Conservation (phyloP, 2,329 filamentous ascomycete species). For the Colletotrichum sansevieriae region DNA sequence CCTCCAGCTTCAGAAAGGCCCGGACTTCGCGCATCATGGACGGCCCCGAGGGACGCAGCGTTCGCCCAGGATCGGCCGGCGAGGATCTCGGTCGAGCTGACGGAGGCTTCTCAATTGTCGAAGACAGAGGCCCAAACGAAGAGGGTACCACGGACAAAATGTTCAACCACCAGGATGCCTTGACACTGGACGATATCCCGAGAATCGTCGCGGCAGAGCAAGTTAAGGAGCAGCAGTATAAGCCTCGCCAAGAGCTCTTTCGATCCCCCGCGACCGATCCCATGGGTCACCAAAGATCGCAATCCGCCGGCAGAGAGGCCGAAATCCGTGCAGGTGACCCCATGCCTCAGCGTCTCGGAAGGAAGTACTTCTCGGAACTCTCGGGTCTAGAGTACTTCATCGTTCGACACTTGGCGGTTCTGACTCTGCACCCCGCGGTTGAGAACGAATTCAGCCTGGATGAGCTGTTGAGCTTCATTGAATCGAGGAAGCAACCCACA, state of each 20-base stretch:
- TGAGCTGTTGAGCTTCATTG: slow-evolving; percentile 91
- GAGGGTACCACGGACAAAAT: slow-evolving; percentile 83
- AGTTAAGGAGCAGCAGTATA: slow-evolving; percentile 85
- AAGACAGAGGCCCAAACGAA: slow-evolving; percentile 76
- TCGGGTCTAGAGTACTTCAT: slow-evolving; percentile 98
- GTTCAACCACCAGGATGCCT: slow-evolving; percentile 89
- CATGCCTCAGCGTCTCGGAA: slow-evolving; percentile 67
- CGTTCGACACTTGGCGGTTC: slow-evolving; percentile 91
- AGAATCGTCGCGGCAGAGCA: slow-evolving; percentile 96
- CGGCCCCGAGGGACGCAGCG: slow-evolving; percentile 77
- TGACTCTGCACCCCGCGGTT: slow-evolving; percentile 93
- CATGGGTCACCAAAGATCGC: slow-evolving; percentile 74
- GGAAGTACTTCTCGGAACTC: slow-evolving; percentile 95
- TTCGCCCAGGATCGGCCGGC: slow-evolving; percentile 79
- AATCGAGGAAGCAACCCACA: slow-evolving; percentile 87
- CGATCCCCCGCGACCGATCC: slow-evolving; percentile 69
- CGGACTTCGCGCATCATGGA: slow-evolving; percentile 94
- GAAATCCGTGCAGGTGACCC: slow-evolving; percentile 66
- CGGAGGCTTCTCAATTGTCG: slow-evolving; percentile 79
- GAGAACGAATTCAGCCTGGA: slow-evolving; percentile 94
- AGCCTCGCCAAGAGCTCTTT: slow-evolving; percentile 78
- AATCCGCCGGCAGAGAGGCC: slow-evolving; percentile 64
- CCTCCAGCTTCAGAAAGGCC: slow-evolving; percentile 91
- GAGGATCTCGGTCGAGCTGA: slow-evolving; percentile 67
- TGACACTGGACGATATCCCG: slow-evolving; percentile 96